Evolutionary conservation across 257 asterid species (phyloP).

Genomic region (Marsdenia floribunda): DNA sequence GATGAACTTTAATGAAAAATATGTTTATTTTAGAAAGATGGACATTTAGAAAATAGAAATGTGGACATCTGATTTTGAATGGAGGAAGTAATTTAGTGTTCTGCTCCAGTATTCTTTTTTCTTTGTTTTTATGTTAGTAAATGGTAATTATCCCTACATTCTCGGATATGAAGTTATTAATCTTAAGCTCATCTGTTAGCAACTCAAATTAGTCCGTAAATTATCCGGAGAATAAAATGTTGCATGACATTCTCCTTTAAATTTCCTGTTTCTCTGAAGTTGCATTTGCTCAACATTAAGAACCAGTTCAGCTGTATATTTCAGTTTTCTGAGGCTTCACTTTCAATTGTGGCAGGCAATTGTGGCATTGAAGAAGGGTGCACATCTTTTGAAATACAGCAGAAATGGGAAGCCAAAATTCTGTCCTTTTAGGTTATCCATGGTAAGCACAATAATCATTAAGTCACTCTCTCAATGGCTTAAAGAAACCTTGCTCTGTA

Average conservation of each 20-base stretch:
- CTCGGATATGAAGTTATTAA: not conserved
- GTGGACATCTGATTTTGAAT: too few species aligned
- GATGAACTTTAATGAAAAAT: too few species aligned
- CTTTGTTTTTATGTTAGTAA: not conserved
- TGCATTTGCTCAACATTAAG: not conserved
- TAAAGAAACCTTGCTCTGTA: not conserved
- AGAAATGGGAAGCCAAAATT: constrained; percentile 50
- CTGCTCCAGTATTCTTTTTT: not conserved
- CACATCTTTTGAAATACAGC: constrained; percentile 40
- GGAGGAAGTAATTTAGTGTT: too few species aligned
- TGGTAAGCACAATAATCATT: constrained; percentile 24
- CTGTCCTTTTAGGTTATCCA: constrained; percentile 46
- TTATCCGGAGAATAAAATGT: not conserved
- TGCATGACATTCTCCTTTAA: not conserved
- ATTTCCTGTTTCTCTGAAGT: not conserved
- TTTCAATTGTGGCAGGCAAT: constrained; percentile 35
- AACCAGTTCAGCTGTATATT: not conserved
- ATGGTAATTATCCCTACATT: not conserved
- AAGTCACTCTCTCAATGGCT: not conserved
- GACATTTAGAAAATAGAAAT: too few species aligned
- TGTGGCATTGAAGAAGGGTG: constrained; percentile 48
- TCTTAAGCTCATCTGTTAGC: not conserved
- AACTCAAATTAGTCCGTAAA: not conserved
- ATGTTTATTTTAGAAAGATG: too few species aligned
- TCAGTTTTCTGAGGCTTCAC: not conserved